These are phyloP conservation scores for Schwanniomyces sp. DNA, from an alignment of 805 yeast species.

Conservation along the genomic window DNA sequence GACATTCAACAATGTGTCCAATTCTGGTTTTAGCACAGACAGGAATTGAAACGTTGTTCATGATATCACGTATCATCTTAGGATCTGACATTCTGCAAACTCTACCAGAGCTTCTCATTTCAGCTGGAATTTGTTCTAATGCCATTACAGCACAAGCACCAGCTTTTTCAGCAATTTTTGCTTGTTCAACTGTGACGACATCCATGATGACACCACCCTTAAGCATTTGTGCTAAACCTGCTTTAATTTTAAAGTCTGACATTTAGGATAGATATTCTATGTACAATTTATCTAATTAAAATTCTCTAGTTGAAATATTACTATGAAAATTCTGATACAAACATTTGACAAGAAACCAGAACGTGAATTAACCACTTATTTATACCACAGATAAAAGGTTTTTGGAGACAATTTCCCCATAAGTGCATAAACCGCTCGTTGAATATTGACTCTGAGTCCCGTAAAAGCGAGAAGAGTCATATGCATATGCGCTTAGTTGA, in stretches of 20 bases:
- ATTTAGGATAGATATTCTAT: conserved; percentile 6
- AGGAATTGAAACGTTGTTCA: conserved; percentile 68
- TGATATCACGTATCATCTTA: conserved; percentile 69
- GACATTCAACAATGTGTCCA: conserved; percentile 83
- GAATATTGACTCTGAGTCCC: background rate
- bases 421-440: background rate
- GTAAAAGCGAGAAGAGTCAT: background rate
- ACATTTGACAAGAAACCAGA: background rate
- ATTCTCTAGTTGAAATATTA: background rate
- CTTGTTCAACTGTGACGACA: conserved; percentile 80
- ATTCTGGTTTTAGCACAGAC: conserved; percentile 88
- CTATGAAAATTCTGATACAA: background rate
- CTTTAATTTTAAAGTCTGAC: conserved; percentile 55
- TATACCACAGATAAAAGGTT: background rate
- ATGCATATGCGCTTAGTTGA: background rate
- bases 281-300: background rate
- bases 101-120: conserved; percentile 77
- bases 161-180: conserved; percentile 74
- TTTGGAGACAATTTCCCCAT: background rate
- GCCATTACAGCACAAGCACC: conserved; percentile 94
- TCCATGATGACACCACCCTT: conserved; percentile 77
- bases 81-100: conserved; percentile 90
- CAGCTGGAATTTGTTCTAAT: conserved; percentile 80
- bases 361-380: background rate
- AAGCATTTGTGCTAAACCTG: conserved; percentile 84